phyloP scores from a whole-genome alignment of 225 moss, liverwort and hornwort species.

The Takakia lepidozioides region DNA sequence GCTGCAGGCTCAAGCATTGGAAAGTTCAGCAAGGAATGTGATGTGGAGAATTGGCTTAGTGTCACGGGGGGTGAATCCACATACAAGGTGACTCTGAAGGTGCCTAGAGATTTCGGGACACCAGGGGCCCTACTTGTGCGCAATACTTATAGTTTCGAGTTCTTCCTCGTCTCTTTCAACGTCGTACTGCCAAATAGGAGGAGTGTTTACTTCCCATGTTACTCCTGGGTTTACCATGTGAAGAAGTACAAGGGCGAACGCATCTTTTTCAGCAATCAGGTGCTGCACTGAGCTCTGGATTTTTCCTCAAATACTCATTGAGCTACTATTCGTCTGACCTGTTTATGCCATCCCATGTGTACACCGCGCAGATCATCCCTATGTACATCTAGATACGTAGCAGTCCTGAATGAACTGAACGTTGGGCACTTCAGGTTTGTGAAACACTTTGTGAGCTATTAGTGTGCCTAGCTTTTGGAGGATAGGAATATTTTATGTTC shows the following conservation, averaged over 20 bases:
- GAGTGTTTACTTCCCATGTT: constrained; percentile 31
- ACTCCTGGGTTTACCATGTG: constrained; percentile 61
- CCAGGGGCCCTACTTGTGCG: constrained; percentile 58
- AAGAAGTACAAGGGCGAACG: constrained; percentile 8
- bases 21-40: neutral
- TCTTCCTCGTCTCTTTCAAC: constrained; percentile 37
- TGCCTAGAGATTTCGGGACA: constrained; percentile 34
- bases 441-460: too few relatives aligned
- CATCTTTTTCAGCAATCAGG: constrained; percentile 59
- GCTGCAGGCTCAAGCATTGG: too few relatives aligned
- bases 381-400: too few relatives aligned
- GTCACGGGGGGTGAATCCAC: too few relatives aligned
- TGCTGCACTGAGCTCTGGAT: constrained; percentile 50
- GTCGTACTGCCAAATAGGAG: constrained; percentile 16
- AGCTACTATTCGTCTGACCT: too few relatives aligned
- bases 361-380: too few relatives aligned
- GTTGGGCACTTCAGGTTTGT: constrained; percentile 38
- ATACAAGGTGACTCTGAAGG: neutral
- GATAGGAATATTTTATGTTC: too few relatives aligned
- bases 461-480: too few relatives aligned
- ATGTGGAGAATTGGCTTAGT: neutral
- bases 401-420: too few relatives aligned
- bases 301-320: too few relatives aligned
- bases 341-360: too few relatives aligned
- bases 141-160: constrained; percentile 68